Evolutionary conservation across 2,329 filamentous ascomycete genomes (phyloP), one percentile per base, ranked within the genome.

Genomic region (Exophiala spinifera): DNA sequence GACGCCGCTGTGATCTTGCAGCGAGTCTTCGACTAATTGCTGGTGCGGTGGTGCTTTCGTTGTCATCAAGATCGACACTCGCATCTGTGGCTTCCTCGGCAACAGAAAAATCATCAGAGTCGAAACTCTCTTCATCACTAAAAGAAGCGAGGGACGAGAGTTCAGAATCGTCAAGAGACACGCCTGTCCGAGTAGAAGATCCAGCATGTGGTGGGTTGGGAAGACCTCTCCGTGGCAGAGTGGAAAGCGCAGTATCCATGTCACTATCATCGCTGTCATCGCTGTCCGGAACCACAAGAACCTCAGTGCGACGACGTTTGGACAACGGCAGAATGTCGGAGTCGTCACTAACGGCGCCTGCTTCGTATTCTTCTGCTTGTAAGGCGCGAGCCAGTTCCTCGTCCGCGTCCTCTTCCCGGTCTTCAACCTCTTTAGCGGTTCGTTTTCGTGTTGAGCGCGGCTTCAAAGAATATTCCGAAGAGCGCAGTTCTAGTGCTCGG

Each of bases 331-430:
- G 25, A 28, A 36, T 23, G 28, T 61, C 59, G 15, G 53, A 55
- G 15, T 57, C 59, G 4, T 61, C 57, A n/a, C 53, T 56, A 42
- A 53, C 56, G 6, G 19, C 33, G 4, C 52, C 49, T 11, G 48
- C 61, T 10, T 69, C 67, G 50, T 80, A 79, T 60, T 81, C 77
- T 60, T 83, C 75, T 25, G 79, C 72, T 63, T 87, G 84, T 48
- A 87, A 70, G 39, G 71, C 71, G 42, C 75, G 70, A 31, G 84
- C 84, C 36, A 87, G 67, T 43, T 77, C 73, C 11, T 77, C 80
- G 63, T 79, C 76, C 1, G 67, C 65, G 31, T 71, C 70, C 19
- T 59, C 57, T 23, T 69, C 64, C 0, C 66, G 60, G 42, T 73
- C 69, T 1, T 73, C 69, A 46, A 69, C 66, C 57, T 79, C 69